Evolutionary conservation across 495 filamentous ascomycete species (phyloP).

Genomic region (Hamigera avellanea): DNA sequence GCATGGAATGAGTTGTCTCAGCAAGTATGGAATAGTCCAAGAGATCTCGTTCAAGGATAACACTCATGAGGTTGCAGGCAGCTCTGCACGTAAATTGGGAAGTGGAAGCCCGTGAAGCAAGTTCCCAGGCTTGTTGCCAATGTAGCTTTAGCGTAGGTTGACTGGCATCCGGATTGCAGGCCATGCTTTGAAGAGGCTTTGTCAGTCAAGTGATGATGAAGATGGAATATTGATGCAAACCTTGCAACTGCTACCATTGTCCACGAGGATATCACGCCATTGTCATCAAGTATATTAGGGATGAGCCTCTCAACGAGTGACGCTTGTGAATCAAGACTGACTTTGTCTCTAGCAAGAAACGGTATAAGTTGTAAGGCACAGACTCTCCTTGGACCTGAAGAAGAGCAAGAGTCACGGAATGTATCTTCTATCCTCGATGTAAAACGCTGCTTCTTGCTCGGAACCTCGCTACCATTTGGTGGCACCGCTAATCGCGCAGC

Average conservation of each 20-base stretch:
- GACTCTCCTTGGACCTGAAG: constrained; percentile 42
- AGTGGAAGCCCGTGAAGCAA: constrained; percentile 57
- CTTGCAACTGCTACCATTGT: constrained; percentile 54
- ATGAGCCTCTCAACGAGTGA: constrained; percentile 36
- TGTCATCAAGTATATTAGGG: constrained; percentile 44
- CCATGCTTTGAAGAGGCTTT: constrained; percentile 15
- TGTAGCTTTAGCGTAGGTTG: constrained; percentile 17
- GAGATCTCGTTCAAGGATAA: constrained; percentile 50
- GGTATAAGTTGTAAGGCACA: constrained; percentile 70
- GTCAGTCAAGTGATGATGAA: background rate
- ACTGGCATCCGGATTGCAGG: constrained; percentile 14
- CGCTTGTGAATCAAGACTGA: constrained; percentile 28
- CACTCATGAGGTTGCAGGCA: constrained; percentile 64
- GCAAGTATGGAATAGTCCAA: constrained; percentile 51
- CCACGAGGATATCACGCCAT: constrained; percentile 44
- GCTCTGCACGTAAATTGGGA: constrained; percentile 62
- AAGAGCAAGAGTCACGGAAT: constrained; percentile 44
- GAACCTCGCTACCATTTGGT: constrained; percentile 10
- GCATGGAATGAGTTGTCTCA: constrained; percentile 53
- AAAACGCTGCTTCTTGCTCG: constrained; percentile 51
- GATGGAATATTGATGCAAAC: constrained; percentile 18
- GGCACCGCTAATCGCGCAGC: constrained; percentile 4
- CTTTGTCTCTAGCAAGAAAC: constrained; percentile 45
- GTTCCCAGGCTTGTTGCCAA: constrained; percentile 71
- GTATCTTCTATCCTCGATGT: constrained; percentile 47